phyloP scores from a whole-genome alignment of 192 early-diverging fungal species.

The Entomortierella beljakovae region DNA sequence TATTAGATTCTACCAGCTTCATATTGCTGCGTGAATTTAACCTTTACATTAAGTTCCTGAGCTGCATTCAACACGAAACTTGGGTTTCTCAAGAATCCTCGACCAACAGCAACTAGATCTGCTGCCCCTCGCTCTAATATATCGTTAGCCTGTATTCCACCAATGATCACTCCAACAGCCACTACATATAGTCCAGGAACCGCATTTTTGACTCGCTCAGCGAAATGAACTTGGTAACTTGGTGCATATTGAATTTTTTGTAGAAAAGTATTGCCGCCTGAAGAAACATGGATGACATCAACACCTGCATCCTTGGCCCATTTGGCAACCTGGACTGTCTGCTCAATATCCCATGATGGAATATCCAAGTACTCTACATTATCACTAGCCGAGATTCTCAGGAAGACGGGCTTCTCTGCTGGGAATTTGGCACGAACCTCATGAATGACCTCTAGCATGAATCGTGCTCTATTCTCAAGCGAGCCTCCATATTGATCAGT shows the following conservation, averaged over 20 bases:
- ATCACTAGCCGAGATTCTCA: slow-evolving; percentile 86
- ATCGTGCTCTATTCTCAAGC: slow-evolving; percentile 86
- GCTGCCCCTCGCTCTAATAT: slow-evolving; percentile 73
- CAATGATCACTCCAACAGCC: slow-evolving; percentile 81
- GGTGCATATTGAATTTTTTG: slow-evolving; percentile 60
- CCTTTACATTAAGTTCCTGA: slow-evolving; percentile 70
- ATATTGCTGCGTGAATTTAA: slow-evolving; percentile 75
- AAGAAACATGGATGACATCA: slow-evolving; percentile 87
- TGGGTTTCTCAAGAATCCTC: slow-evolving; percentile 78
- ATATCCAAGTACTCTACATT: slow-evolving; percentile 62
- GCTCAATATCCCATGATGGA: slow-evolving; percentile 76
- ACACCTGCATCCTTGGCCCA: slow-evolving; percentile 74
- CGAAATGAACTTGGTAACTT: slow-evolving; percentile 79
- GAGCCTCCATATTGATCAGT: slow-evolving; percentile 94
- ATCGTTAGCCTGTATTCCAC: slow-evolving; percentile 73
- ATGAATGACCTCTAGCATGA: slow-evolving; percentile 77
- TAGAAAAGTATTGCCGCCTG: slow-evolving; percentile 72
- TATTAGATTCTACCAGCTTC: slow-evolving; percentile 9
- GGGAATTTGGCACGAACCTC: slow-evolving; percentile 80
- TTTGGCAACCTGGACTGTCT: slow-evolving; percentile 76
- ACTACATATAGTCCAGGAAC: slow-evolving; percentile 64
- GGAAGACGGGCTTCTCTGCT: slow-evolving; percentile 82
- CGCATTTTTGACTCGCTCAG: slow-evolving; percentile 69
- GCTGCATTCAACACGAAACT: slow-evolving; percentile 74
- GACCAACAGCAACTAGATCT: slow-evolving; percentile 80